Base-by-base conservation (phyloP, 345 rosid genomes). In the Anacardium occidentale region DNA sequence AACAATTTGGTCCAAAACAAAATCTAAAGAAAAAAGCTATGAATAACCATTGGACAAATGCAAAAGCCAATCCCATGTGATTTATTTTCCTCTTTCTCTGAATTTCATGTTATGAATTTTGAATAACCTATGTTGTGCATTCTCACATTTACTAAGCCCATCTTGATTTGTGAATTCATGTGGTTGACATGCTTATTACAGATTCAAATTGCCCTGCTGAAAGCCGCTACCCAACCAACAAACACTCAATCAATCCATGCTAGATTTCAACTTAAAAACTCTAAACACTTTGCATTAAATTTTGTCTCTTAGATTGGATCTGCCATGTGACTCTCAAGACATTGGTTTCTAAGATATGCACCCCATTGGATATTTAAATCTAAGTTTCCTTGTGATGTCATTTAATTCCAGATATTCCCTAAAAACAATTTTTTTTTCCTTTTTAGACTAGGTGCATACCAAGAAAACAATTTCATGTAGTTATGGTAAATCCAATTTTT, bases 111-210 rank as follows among this genome's bases (percentile, higher is more conserved):
- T 10, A 53, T 53, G 73, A 74, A 29, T 53, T 10, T 40, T 63
- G 73, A 74, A 29, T 62, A 48, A 42, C 51, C 71, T 73, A 60
- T 74, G 81, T 69, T 70, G 32, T 68, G 74, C 69, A 17, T 62
- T 61, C 76, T 61, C 76, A 68, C 70, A 60, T 62, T 53, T 14
- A 37, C 64, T 25, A 15, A 52, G 40, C 72, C 44, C 21, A 29
- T n/a, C 4, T 51, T 24, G 21, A 32, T 29, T 42, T 66, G 61
- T 50, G 44, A 5, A 51, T 59, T 26, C 40, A 32, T 66, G 50
- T 50, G 68, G 62, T 18, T 67, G 76, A 54, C 75, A 64, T 25
- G 8, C 24, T 6, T 14, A 21, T 21, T n/a, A n/a, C n/a, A 55
- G 20, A 68, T 52, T 68, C 58, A 44, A n/a, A 37, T 21, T 68